These are phyloP conservation scores for Cladophialophora yegresii DNA, from an alignment of 2,329 filamentous ascomycete genomes.

Conservation along the genomic window DNA sequence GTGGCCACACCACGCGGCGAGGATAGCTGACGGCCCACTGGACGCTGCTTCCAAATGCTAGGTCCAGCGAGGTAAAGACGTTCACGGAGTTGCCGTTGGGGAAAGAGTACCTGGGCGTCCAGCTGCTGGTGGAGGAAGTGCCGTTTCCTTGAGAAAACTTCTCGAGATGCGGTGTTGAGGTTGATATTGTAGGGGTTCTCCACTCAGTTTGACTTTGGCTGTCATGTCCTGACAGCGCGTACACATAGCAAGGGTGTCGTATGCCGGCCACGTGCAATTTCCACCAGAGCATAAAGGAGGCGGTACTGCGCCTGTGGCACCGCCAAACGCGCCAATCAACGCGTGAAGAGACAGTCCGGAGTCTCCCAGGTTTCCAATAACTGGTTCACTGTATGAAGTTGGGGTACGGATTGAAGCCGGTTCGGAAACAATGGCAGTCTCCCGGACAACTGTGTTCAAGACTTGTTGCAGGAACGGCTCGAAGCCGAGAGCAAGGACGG, in stretches of 20 bases:
- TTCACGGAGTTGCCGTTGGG: slow-evolving; percentile 16
- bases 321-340: slow-evolving; percentile 25
- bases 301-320: slow-evolving; percentile 18
- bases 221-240: slow-evolving; percentile 26
- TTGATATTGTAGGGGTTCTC: slow-evolving; percentile 18
- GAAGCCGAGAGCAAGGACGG: slow-evolving; percentile 33
- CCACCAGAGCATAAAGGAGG: slow-evolving; percentile 21
- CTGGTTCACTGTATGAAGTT: slow-evolving; percentile 23
- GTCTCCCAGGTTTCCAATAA: slow-evolving; percentile 16
- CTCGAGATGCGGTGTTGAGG: slow-evolving; percentile 19
- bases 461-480: slow-evolving; percentile 37
- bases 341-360: slow-evolving; percentile 22
- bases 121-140: slow-evolving; percentile 11
- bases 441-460: slow-evolving; percentile 17
- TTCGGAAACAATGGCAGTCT: slow-evolving; percentile 7
- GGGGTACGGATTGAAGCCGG: slow-evolving; percentile 24
- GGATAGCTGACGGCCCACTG: slow-evolving; percentile 19
- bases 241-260: slow-evolving; percentile 27
- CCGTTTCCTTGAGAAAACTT: slow-evolving; percentile 12
- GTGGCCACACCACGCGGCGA: slow-evolving; percentile 19
- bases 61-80: slow-evolving; percentile 9
- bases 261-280: slow-evolving; percentile 28
- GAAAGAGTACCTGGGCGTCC: slow-evolving; percentile 21
- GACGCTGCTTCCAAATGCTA: slow-evolving; percentile 5
- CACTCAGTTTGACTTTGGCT: slow-evolving; percentile 9